A percentile compares a stretch with the other conserved stretches of the same genome.
These are phyloP conservation scores for Phytophthora kernoviae DNA, from an alignment of 352 stramenopile genomes.

Conservation along the genomic window DNA sequence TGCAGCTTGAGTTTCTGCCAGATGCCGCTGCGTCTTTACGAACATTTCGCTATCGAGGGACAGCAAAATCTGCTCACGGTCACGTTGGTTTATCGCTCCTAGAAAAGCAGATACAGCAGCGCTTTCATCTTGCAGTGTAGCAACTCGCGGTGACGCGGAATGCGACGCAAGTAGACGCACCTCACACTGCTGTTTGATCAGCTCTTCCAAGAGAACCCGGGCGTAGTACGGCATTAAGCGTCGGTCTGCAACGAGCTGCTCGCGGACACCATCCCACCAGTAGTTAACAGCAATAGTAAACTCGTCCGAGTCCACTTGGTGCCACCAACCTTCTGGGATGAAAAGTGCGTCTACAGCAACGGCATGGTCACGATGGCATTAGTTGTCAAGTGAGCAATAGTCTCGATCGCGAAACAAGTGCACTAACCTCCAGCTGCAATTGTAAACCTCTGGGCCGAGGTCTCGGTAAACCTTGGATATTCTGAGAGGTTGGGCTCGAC, in stretches of 20 bases:
- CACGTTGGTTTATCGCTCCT: constrained; percentile 18
- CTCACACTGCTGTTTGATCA: constrained; percentile 52
- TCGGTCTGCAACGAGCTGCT: constrained; percentile 48
- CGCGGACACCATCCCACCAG: constrained; percentile 76
- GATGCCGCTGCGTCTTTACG: constrained; percentile 15
- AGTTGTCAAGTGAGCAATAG: constrained; percentile 1
- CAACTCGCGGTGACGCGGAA: neutral
- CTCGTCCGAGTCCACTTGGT: constrained; percentile 77
- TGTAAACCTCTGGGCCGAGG: constrained; percentile 32
- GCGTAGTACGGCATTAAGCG: constrained; percentile 67
- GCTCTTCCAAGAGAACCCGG: constrained; percentile 63
- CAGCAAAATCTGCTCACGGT: constrained; percentile 40
- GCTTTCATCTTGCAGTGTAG: constrained; percentile 12
- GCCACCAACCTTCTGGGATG: constrained; percentile 89
- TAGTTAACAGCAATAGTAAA: constrained; percentile 85
- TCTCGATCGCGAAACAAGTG: neutral
- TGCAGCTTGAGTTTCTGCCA: constrained; percentile 22
- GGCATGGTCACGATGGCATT: constrained; percentile 1
- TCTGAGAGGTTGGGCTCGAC: constrained; percentile 36
- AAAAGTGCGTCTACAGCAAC: constrained; percentile 63
- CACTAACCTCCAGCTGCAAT: constrained; percentile 58
- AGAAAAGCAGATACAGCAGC: constrained; percentile 16
- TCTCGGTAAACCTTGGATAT: constrained; percentile 39
- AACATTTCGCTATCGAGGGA: constrained; percentile 17
- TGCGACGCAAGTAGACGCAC: constrained; percentile 29